Conservation (phyloP, 2,329 filamentous ascomycete genomes). For the Chaetomium strumarium region DNA sequence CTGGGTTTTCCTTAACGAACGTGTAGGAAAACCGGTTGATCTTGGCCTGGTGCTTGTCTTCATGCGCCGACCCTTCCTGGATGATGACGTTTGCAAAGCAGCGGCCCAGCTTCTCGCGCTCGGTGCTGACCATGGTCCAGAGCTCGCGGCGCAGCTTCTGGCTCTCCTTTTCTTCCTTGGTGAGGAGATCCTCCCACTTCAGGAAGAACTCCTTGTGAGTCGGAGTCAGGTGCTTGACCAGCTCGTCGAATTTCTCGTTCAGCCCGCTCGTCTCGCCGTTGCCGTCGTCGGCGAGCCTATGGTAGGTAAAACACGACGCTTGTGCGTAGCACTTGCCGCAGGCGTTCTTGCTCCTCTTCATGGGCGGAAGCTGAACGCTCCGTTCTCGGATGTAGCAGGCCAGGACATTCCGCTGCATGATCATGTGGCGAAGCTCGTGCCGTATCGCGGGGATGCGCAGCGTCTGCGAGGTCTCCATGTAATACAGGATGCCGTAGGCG, state of each 20-base stretch:
- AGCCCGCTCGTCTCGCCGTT: conserved; percentile 75
- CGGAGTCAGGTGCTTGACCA: conserved; percentile 70
- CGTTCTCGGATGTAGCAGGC: conserved; percentile 80
- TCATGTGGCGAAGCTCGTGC: conserved; percentile 89
- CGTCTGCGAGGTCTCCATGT: conserved; percentile 84
- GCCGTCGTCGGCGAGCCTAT: conserved; percentile 82
- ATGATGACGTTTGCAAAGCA: conserved; percentile 88
- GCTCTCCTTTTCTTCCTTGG: conserved; percentile 87
- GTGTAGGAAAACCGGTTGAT: conserved; percentile 90
- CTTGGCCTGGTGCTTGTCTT: conserved; percentile 65
- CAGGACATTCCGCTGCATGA: conserved; percentile 88
- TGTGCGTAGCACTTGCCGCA: conserved; percentile 90
- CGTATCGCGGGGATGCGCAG: conserved; percentile 79
- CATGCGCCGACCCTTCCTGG: conserved; percentile 65
- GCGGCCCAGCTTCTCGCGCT: conserved; percentile 80
- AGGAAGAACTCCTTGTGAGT: conserved; percentile 77
- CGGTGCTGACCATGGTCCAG: conserved; percentile 89
- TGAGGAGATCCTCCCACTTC: conserved; percentile 90
- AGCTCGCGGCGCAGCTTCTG: conserved; percentile 83
- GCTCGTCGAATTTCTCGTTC: conserved; percentile 72
- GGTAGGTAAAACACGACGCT: conserved; percentile 85
- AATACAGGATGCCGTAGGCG: conserved; percentile 86
- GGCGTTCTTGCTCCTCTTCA: conserved; percentile 75
- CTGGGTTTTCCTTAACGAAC: conserved; percentile 64
- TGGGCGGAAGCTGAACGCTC: conserved; percentile 71